Evolutionary conservation across 176 grass and related monocot genomes (phyloP).

Genomic region (Urochloa ruziziensis): DNA sequence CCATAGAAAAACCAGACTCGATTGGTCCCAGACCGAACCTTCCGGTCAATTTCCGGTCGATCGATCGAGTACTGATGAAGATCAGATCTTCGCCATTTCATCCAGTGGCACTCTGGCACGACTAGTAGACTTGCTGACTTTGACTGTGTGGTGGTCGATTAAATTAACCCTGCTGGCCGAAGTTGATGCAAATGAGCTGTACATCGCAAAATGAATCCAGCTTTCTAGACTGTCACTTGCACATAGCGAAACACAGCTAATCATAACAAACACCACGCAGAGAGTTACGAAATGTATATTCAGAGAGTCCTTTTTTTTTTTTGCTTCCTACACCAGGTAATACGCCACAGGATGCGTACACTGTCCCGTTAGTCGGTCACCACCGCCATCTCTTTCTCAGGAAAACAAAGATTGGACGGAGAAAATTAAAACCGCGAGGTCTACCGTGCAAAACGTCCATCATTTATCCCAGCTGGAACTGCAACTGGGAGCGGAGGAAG

Average conservation of each 20-base stretch:
- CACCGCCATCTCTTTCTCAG: too few species aligned
- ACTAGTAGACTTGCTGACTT: constrained; percentile 11
- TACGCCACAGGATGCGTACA: background rate
- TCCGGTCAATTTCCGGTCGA: background rate
- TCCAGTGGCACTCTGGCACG: background rate
- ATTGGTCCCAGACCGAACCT: background rate
- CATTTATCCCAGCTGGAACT: background rate
- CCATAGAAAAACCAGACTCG: background rate
- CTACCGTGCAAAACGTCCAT: background rate
- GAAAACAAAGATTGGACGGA: background rate
- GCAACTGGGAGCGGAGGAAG: background rate
- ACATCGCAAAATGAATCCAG: background rate
- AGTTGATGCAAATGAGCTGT: background rate
- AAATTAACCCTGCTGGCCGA: background rate
- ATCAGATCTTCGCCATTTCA: background rate
- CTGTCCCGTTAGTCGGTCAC: background rate
- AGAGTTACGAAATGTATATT: background rate
- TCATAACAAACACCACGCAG: background rate
- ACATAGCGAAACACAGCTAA: background rate
- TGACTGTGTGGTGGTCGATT: background rate
- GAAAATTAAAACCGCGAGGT: background rate
- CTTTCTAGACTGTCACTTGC: background rate
- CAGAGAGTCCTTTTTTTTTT: background rate
- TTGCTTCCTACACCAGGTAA: background rate
- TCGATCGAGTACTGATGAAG: too few species aligned